Evolutionary conservation across 1,139 yeast species (phyloP), one percentile per base, ranked within the genome.

Genomic region (Geotrichum bryndzae): DNA sequence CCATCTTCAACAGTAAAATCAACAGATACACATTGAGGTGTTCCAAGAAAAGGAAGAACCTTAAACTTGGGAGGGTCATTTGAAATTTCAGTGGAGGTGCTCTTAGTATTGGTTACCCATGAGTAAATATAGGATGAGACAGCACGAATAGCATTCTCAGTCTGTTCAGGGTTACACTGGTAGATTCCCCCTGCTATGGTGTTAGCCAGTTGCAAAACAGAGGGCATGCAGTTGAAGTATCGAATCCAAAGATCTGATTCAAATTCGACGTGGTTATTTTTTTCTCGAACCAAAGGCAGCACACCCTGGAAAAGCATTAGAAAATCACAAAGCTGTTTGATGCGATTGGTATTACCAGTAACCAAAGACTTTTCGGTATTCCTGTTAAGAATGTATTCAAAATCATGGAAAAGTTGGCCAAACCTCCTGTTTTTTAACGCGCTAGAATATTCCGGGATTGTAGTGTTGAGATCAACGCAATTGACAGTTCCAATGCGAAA

Each of bases 221-320:
- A 75, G 1, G 79, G 89, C 65, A 87, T 84, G 41, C 91, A 86
- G 66, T 88, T 89, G 73, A 90, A 90, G 69, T 84, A 90, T 0
- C 89, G 83, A 0, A 94, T 86, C 79, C 94, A 92, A 60, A 88
- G 91, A 25, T 90, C 90, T 55, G 86, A 86, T 70, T 94, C 99
- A 71, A 88, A 94, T 70, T 92, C 97, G 13, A 94, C 90, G 72
- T 94, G 99, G 63, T 84, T 85, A 15, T 82, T 80, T n/a, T 84
- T 83, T 70, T 90, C 96, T 65, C 98, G 80, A 66, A 80, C 82
- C 69, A 90, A 76, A 0, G 88, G 87, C 0, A 96, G 88, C 59
- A 85, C 81, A 2, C 96, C 95, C 73, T 92, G 96, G 70, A 92
- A 90, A 33, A 90, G 77, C 31, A 82, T 79, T 59, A 88, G 73